Percentiles rank a stretch among this genome's conserved stretches.
Evolutionary conservation across 345 rosid species (phyloP).

Genomic region (Laguncularia racemosa): DNA sequence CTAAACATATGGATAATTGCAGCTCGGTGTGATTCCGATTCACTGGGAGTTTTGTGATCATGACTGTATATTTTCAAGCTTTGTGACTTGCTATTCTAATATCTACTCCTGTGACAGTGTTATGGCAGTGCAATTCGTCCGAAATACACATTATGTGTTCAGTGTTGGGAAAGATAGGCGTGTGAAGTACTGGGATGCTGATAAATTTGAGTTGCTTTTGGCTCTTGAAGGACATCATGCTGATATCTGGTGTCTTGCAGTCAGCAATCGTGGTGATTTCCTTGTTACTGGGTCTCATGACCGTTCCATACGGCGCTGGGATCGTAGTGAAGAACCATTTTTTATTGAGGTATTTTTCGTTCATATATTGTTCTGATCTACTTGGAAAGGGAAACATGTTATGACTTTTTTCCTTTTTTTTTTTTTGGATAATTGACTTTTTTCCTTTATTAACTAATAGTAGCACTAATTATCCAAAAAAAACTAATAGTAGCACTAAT

Average conservation of each 20-base stretch:
- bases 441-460: too few relatives aligned
- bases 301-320: conserved; percentile 96
- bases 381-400: not conserved
- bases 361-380: not conserved
- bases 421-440: too few relatives aligned
- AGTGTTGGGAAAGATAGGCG: conserved; percentile 90
- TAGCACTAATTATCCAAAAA: too few relatives aligned
- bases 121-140: conserved; percentile 87
- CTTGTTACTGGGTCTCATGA: conserved; percentile 98
- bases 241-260: conserved; percentile 86
- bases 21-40: too few relatives aligned
- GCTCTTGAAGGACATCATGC: conserved; percentile 95
- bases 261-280: conserved; percentile 84
- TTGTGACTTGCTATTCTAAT: conserved; percentile 16
- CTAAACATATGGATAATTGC: too few relatives aligned
- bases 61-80: too few relatives aligned
- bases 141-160: conserved; percentile 81
- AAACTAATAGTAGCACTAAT: not conserved
- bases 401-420: not conserved
- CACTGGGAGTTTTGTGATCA: too few relatives aligned
- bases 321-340: conserved; percentile 92
- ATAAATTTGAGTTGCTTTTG: conserved; percentile 87
- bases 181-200: conserved; percentile 98
- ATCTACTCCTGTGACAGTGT: conserved; percentile 52
- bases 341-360: conserved; percentile 66